phyloP scores from a whole-genome alignment of 768 basidiomycete genomes.

The Serendipita sp. region DNA sequence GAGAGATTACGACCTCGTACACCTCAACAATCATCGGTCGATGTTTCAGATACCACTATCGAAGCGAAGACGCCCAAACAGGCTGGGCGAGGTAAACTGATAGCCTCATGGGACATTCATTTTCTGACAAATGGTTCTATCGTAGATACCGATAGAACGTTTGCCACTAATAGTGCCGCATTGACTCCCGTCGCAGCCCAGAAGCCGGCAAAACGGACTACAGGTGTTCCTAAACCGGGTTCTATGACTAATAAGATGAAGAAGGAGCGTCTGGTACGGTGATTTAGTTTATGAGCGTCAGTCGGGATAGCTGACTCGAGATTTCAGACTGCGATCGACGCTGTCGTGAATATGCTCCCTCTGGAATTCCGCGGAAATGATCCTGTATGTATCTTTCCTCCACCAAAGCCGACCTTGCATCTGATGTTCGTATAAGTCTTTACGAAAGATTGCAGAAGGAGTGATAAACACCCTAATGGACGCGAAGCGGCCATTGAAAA shows the following conservation, averaged over 20 bases:
- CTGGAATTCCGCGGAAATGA: conserved; percentile 84
- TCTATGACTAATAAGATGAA: conserved; percentile 57
- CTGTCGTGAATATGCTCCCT: conserved; percentile 58
- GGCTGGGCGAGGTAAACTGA: neutral
- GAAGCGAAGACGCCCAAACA: neutral
- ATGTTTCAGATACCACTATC: neutral
- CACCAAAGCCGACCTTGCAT: neutral
- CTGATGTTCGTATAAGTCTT: conserved; percentile 27
- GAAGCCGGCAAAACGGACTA: conserved; percentile 44
- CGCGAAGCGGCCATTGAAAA: conserved; percentile 43
- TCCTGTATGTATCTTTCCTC: conserved; percentile 36
- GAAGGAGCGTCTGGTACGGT: conserved; percentile 53
- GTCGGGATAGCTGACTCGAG: conserved; percentile 18
- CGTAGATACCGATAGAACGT: conserved; percentile 23
- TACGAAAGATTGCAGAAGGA: conserved; percentile 63
- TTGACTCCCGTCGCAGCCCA: conserved; percentile 22
- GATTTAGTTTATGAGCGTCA: neutral
- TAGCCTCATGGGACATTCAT: conserved; percentile 28
- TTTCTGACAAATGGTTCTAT: conserved; percentile 25
- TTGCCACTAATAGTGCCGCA: conserved; percentile 22
- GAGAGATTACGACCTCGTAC: conserved; percentile 34
- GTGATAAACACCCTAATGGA: conserved; percentile 68
- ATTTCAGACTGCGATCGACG: conserved; percentile 37
- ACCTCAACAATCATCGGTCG: neutral
- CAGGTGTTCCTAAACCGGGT: conserved; percentile 25